Base-by-base conservation (phyloP, 1,139 yeast genomes). In the Wickerhamomyces sp. region DNA sequence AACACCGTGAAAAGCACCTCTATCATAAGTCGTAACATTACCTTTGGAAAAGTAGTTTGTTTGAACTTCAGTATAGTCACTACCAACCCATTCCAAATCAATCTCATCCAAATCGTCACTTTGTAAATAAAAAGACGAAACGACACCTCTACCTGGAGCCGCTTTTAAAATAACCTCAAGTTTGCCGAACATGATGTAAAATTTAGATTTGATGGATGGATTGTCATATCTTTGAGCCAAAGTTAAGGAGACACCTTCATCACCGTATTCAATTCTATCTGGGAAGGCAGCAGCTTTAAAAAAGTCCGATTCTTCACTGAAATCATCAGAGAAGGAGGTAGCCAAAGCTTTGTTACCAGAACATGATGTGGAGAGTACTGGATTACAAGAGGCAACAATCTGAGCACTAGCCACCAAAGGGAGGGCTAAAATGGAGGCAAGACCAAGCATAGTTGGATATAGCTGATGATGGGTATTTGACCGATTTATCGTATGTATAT, bases 91-190 rank as follows among this genome's bases (percentile, higher is more conserved):
- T 58, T 87, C 96, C 35, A 85, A 59, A 61, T 87, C 96, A 30
- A 87, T 76, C 61, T 87, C 96, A 58, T 87, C 96, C 44, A 80
- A 64, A 50, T 82, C 94, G 56, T 87, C 95, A 47, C 88, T 78
- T 57, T 86, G 94, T 41, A 87, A 66, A 47, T 79, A 86, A 51
- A 86, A 78, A 3, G 89, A 78, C 0, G 95, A 83, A 16, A 87
- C 75, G 26, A 87, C 70, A 41, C 95, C 96, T 29, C 59, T 59
- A 18, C 95, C 95, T 16, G 70, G 62, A 4, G 91, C 88, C 14
- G 91, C 83, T 54, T 79, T 72, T 41, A 84, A 56, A 2, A 67
- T 69, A 9, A 79, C 88, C 55, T 85, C 93, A 16, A 86, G 75
- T 46, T 76, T 76, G 36, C 96, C 96, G 59, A 79, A 87, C 89